Evolutionary conservation across 192 early-diverging fungal genomes (phyloP).

Genomic region (Backusella sp.): DNA sequence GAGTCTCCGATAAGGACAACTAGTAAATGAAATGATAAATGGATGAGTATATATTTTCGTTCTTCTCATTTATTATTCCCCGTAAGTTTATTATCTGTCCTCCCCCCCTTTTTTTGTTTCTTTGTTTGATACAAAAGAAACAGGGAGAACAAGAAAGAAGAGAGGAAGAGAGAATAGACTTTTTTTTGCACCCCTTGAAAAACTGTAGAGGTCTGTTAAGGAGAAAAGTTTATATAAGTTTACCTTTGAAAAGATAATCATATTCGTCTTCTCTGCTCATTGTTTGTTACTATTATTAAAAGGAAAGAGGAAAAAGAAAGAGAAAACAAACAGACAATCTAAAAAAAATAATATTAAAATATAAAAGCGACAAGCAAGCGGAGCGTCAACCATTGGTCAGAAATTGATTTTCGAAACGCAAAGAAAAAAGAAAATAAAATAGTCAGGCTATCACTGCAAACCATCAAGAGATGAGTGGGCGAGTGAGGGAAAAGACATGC

Average conservation of each 20-base stretch:
- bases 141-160: neutral
- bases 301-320: neutral
- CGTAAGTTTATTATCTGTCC: neutral
- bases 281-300: neutral
- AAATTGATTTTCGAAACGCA: no score
- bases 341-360: neutral
- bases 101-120: neutral
- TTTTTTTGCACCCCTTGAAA: neutral
- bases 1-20: conserved; percentile 94
- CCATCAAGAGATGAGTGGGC: no score
- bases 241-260: conserved; percentile 19
- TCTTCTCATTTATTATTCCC: neutral
- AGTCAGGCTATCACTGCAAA: neutral
- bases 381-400: neutral
- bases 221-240: neutral
- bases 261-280: conserved; percentile 12
- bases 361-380: neutral
- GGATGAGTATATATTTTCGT: neutral
- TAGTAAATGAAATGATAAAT: conserved; percentile 17
- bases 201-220: neutral
- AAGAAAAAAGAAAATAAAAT: neutral
- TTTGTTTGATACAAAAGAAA: neutral
- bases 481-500: neutral
- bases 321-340: neutral
- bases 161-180: neutral